These are phyloP conservation scores for Aegilops sharonensis DNA, from an alignment of 176 grass and related monocot genomes.

Conservation along the genomic window DNA sequence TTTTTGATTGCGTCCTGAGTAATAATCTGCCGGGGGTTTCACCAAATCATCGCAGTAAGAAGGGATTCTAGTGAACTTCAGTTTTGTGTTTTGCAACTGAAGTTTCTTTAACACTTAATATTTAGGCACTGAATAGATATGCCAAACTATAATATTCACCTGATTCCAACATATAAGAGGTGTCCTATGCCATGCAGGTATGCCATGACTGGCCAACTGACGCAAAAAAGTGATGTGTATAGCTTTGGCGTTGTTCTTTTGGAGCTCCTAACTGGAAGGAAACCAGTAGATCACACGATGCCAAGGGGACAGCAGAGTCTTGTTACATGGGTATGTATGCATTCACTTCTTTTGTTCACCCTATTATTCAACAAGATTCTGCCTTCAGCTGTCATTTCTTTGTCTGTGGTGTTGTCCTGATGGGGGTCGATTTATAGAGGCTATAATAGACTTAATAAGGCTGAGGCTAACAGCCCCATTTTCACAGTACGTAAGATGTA, in stretches of 20 bases:
- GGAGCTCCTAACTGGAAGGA: slow-evolving; percentile 78
- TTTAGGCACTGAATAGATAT: background rate
- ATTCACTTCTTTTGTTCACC: background rate
- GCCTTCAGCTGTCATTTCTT: background rate
- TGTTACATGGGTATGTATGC: slow-evolving; percentile 87
- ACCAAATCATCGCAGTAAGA: background rate
- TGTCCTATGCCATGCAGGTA: slow-evolving; percentile 49
- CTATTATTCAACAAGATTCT: background rate
- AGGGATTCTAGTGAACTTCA: background rate
- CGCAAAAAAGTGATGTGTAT: slow-evolving; percentile 83
- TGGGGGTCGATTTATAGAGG: background rate
- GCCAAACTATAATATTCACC: background rate
- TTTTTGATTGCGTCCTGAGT: background rate
- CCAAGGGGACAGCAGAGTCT: slow-evolving; percentile 86
- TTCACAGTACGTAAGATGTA: background rate
- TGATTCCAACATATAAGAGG: slow-evolving; percentile 8
- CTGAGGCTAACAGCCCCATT: background rate
- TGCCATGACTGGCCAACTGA: slow-evolving; percentile 74
- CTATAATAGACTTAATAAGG: background rate
- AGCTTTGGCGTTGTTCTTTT: slow-evolving; percentile 84
- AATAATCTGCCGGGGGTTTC: background rate
- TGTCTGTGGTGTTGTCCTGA: background rate
- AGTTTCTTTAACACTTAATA: background rate
- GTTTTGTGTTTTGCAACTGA: background rate
- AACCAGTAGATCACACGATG: slow-evolving; percentile 86